Evolutionary conservation across 2,329 filamentous ascomycete genomes (phyloP), one percentile per base, ranked within the genome.

Genomic region (Graphilbum sp.): DNA sequence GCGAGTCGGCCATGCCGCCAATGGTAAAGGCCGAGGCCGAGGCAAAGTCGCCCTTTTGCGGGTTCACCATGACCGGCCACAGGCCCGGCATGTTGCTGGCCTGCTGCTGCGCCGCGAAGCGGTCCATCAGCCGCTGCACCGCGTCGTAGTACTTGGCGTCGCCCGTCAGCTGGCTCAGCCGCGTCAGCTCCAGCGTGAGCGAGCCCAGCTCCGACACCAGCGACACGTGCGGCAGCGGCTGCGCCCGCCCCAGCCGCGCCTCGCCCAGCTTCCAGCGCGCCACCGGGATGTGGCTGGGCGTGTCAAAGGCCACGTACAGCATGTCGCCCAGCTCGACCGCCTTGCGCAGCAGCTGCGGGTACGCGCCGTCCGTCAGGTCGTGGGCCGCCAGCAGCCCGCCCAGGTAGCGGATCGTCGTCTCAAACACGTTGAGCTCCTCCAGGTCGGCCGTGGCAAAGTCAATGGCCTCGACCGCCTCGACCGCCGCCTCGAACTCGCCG

Each of bases 121-220:
- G 69, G 47, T 75, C 64, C 45, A 80, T 85, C 43, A 88, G 69
- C n/a, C 77, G 68, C 44, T 79, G 76, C 38, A 83, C 69, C 5
- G 78, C 79, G 55, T 84, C 79, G 54, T 79, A 86, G 57, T 81
- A 87, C 52, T 79, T 84, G 39, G 69, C 58, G 42, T 85, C 65
- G 36, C 72, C 72, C 0, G 81, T 84, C 41, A 87, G 60, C 55
- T 87, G 81, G 17, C 75, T 74, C 34, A 88, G 62, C 6, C 81
- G 64, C 3, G 78, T 84, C 51, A 87, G 84, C 51, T 87, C 81
- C 41, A 88, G 55, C 9, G 72, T 74, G 40, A 87, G 62, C 10
- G 78, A 80, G 24, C 79, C 80, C 15, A 58, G 56, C n/a, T 60
- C 62, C 21, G 65, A 65, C 8, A 57, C 55, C 3, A 60, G 55